Base-by-base conservation (phyloP, 305 asterid genomes). In the Stenogyne calaminthoides region DNA sequence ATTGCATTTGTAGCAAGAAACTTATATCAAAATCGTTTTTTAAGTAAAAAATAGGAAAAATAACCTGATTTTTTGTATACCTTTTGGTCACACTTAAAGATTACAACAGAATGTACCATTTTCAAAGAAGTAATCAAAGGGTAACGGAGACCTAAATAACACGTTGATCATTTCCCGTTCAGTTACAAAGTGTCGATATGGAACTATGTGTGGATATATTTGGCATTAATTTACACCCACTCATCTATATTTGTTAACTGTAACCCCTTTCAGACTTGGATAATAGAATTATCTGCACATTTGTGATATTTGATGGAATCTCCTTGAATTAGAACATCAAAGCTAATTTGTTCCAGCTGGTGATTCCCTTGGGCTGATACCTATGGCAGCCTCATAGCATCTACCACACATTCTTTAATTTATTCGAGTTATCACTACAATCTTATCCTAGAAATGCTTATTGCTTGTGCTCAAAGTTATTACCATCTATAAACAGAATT, bases 21-120 rank as follows among this genome's bases (percentile, higher is more conserved):
- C 74, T 29, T 46, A 44, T 25, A 47, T 20, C 29, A 42, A 60
- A 49, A 62, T 34, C 25, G 18, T 42, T 32, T 52, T 32, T 52
- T n/a, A 54, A 71, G 69, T 62, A 56, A 29, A 18, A 44, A 52
- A 22, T 27, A 52, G 42, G 77, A 69, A 56, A 68, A 67, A 72
- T 52, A 67, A 59, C 25, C 57, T 40, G 37, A 57, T 60, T 56
- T 47, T 56, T 64, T 40, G 60, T 69, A 57, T 51, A 71, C 47
- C 60, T 37, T 37, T 34, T 18, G 15, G 20, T 61, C 69, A 64
- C 71, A 56, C 64, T 49, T 20, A 36, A 49, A 58, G 51, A 57
- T 44, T 36, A 71, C 54, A 52, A 15, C 8, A 64, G 71, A 62
- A 25, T 27, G 42, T 74, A 60, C 19, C 34, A 15, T 44, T 4